A percentile compares a stretch with the other conserved stretches of the same genome.
phyloP scores from a whole-genome alignment of 495 filamentous ascomycete genomes.

The Penicillium chermesinum region DNA sequence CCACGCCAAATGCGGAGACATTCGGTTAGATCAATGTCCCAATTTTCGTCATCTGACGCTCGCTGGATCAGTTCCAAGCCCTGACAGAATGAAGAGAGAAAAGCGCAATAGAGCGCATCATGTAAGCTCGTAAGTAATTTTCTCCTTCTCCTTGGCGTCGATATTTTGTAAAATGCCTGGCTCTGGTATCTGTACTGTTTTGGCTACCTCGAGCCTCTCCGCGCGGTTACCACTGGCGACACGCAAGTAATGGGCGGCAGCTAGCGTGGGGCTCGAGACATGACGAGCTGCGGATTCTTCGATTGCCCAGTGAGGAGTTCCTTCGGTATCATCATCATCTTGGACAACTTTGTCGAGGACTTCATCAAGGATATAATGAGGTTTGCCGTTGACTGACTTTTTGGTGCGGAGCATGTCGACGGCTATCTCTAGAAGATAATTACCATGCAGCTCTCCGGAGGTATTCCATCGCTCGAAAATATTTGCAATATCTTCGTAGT shows the following conservation, averaged over 20 bases:
- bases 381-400: conserved; percentile 27
- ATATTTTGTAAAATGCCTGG: conserved; percentile 38
- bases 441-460: conserved; percentile 52
- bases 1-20: conserved; percentile 66
- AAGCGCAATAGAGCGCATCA: conserved; percentile 56
- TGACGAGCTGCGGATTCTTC: conserved; percentile 59
- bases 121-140: conserved; percentile 49
- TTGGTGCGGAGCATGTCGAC: conserved; percentile 53
- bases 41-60: conserved; percentile 55
- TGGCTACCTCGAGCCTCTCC: conserved; percentile 45
- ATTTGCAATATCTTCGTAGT: conserved; percentile 66
- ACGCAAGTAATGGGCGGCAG: conserved; percentile 60
- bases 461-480: conserved; percentile 66
- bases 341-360: conserved; percentile 75
- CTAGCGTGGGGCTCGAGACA: conserved; percentile 61
- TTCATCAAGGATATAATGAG: conserved; percentile 52
- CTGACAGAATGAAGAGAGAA: conserved; percentile 60
- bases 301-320: conserved; percentile 62
- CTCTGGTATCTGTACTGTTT: conserved; percentile 39
- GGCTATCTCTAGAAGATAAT: conserved; percentile 60
- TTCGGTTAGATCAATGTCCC: conserved; percentile 54
- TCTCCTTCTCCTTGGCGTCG: conserved; percentile 32
- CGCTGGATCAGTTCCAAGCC: conserved; percentile 61
- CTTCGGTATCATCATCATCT: conserved; percentile 62
- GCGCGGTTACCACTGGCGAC: conserved; percentile 58